Base-by-base conservation (phyloP, 805 yeast species). In the Maudiozyma serrabonitensis region DNA sequence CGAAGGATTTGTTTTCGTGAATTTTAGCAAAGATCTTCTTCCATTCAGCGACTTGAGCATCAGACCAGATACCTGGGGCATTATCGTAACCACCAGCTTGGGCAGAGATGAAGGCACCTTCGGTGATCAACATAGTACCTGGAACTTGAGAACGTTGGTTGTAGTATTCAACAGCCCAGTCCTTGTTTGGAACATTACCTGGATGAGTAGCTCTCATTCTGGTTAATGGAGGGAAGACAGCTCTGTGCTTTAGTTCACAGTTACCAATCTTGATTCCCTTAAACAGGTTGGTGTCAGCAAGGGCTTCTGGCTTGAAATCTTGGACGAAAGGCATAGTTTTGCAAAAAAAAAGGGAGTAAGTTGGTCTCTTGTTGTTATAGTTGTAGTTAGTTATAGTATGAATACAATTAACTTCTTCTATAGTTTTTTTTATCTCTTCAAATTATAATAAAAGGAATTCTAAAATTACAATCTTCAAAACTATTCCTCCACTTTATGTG, bases 51-150 rank as follows among this genome's bases (percentile, higher is more conserved):
- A 68, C 68, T 53, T 80, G 84, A 28, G 67, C 61, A 6, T 73
- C 71, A 25, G 64, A 69, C 63, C 69, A 72, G 47, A 79, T 70
- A 54, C 80, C 80, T 23, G 84, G 82, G 2, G 68, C 74, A 23
- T 61, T 49, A 9, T 59, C 61, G 51, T 67, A 70, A 19, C 75
- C 68, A 43, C 80, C 75, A 19, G 68, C 63, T 46, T 58, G 62
- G 1, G 63, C 56, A 11, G 78, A 63, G 16, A 73, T 71, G 54
- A 69, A 71, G 1, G 81, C 73, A 6, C 79, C 87, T 60, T 82
- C 88, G 3, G 82, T 66, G 53, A 79, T 72, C 35, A 81, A 38
- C 38, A 54, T 46, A 18, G 84, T 74, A 21, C 87, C 87, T 21
- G 76, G 74, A 45, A 62, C 61, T 43, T 66, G 58, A 0, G 86